Percentiles rank a stretch among this genome's conserved stretches.
phyloP scores from a whole-genome alignment of 805 yeast species.

The Suhomyces sp. region DNA sequence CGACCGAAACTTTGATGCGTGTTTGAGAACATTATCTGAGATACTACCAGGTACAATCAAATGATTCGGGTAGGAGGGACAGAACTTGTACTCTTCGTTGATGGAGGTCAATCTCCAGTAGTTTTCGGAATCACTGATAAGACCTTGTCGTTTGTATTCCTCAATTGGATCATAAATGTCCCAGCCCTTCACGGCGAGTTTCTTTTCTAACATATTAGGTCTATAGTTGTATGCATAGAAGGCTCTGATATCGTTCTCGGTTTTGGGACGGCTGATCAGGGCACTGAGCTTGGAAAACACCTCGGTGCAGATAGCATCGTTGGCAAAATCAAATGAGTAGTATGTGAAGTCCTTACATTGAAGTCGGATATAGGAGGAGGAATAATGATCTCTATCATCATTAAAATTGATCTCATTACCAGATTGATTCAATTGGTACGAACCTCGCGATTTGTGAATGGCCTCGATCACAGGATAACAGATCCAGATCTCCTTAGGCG shows the following conservation, averaged over 20 bases:
- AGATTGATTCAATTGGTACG: slow-evolving; percentile 21
- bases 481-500: slow-evolving; percentile 76
- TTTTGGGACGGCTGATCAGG: slow-evolving; percentile 56
- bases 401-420: slow-evolving; percentile 9
- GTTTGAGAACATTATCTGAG: slow-evolving; percentile 77
- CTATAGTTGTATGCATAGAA: slow-evolving; percentile 81
- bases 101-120: slow-evolving; percentile 72
- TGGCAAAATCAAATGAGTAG: slow-evolving; percentile 70
- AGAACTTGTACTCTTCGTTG: slow-evolving; percentile 63
- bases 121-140: slow-evolving; percentile 24
- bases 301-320: slow-evolving; percentile 59
- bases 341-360: slow-evolving; percentile 84
- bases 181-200: slow-evolving; percentile 63
- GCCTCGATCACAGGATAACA: slow-evolving; percentile 81
- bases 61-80: slow-evolving; percentile 70
- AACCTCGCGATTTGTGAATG: slow-evolving; percentile 56
- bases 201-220: slow-evolving; percentile 69
- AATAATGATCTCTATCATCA: slow-evolving; percentile 29
- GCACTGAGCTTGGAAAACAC: slow-evolving; percentile 72
- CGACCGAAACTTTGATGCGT: slow-evolving; percentile 84
- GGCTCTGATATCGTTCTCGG: slow-evolving; percentile 38
- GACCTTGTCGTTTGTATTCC: slow-evolving; percentile 79
- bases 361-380: slow-evolving; percentile 59
- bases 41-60: slow-evolving; percentile 73
- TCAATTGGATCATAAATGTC: slow-evolving; percentile 52